phyloP scores from a whole-genome alignment of 306 rosid genomes.

The Castanea sativa region DNA sequence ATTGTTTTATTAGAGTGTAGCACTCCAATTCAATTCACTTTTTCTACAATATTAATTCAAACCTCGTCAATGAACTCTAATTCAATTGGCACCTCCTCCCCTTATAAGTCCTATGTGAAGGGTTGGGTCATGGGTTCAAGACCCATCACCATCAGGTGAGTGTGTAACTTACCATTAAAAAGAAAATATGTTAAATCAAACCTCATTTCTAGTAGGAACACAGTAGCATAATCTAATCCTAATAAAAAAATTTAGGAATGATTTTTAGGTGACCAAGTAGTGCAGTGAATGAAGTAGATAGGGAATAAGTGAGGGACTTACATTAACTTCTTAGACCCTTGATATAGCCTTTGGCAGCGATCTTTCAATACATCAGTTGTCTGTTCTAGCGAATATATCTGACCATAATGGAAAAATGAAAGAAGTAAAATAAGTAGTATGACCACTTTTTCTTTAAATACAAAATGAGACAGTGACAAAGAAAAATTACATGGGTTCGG shows the following conservation, averaged over 20 bases:
- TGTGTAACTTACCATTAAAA: too few species aligned
- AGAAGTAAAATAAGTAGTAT: background rate
- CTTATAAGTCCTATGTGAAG: too few species aligned
- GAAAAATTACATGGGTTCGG: too few species aligned
- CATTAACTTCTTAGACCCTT: constrained; percentile 80
- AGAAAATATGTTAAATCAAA: background rate
- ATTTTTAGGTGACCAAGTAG: constrained; percentile 7
- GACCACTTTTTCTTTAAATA: background rate
- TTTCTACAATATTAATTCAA: background rate
- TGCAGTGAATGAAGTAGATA: background rate
- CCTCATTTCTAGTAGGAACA: background rate
- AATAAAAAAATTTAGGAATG: background rate
- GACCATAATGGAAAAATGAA: constrained; percentile 24
- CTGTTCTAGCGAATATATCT: constrained; percentile 72
- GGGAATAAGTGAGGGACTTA: constrained; percentile 43
- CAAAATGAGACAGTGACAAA: too few species aligned
- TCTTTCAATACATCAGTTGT: constrained; percentile 70
- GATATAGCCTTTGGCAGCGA: constrained; percentile 66
- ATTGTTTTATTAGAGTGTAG: background rate
- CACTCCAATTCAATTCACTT: background rate
- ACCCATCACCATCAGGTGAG: too few species aligned
- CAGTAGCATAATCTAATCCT: background rate
- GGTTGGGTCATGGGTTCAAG: too few species aligned
- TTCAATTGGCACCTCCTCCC: too few species aligned
- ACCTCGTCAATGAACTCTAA: background rate